phyloP scores from a whole-genome alignment of 164 flowering plant genomes.

The Berberis thunbergii region DNA sequence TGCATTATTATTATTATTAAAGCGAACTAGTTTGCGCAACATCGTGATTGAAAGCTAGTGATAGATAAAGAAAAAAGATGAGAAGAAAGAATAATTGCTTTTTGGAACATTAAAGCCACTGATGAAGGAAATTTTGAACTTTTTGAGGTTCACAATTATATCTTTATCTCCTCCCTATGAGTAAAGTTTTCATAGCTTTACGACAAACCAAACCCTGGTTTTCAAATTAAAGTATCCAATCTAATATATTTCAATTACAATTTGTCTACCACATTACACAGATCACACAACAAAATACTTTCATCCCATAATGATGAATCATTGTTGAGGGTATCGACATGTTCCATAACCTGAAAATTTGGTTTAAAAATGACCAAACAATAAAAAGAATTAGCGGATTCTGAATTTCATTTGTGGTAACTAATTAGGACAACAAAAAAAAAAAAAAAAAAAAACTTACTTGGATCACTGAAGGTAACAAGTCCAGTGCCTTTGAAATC shows the following conservation, averaged over 20 bases:
- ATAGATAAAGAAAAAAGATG: background rate
- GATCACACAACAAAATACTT: no score
- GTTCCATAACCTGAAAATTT: conserved; percentile 43
- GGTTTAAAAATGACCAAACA: background rate
- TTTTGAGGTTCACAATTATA: background rate
- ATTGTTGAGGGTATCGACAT: conserved; percentile 55
- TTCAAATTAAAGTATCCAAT: background rate
- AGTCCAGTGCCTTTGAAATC: conserved; percentile 63
- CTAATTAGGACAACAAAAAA: background rate
- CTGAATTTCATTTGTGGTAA: background rate
- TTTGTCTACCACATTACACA: no score
- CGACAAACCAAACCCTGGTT: background rate
- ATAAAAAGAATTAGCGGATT: background rate
- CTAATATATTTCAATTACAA: background rate
- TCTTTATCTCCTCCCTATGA: conserved; percentile 9
- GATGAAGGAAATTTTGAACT: background rate
- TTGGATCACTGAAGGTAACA: conserved; percentile 61
- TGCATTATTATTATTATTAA: no score
- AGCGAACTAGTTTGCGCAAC: no score
- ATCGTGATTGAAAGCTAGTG: background rate
- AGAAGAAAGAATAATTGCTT: background rate
- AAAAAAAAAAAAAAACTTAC: conserved; percentile 24
- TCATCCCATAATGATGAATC: background rate
- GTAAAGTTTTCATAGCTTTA: conserved; percentile 1
- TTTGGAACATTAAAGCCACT: conserved; percentile 5